Conservation (phyloP, 2,329 filamentous ascomycete genomes). For the Arthrobotrys conoides region DNA sequence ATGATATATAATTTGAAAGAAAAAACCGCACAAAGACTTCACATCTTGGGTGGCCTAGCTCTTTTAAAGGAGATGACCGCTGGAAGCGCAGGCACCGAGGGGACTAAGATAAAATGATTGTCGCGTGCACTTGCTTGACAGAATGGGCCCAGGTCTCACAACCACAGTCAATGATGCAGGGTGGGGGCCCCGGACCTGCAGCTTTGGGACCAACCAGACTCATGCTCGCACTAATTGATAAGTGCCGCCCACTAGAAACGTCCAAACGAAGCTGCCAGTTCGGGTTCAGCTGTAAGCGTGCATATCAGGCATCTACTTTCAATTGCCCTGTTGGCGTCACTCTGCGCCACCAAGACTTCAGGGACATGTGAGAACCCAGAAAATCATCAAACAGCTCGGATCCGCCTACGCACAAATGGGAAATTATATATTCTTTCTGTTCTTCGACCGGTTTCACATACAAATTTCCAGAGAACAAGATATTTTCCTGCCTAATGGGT, state of each 20-base stretch:
- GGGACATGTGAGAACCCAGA: constrained; percentile 52
- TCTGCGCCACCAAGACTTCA: constrained; percentile 51
- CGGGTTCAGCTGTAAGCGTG: constrained; percentile 52
- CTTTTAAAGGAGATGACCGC: constrained; percentile 25
- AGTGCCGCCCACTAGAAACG: constrained; percentile 52
- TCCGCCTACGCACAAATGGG: constrained; percentile 29
- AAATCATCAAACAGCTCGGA: constrained; percentile 40
- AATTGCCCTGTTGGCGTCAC: constrained; percentile 51
- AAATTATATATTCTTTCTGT: constrained; percentile 18
- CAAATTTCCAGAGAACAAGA: neutral
- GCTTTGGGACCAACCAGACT: constrained; percentile 58
- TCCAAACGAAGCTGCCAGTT: constrained; percentile 59
- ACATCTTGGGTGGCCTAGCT: constrained; percentile 18
- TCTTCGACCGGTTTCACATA: constrained; percentile 31
- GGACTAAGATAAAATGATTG: constrained; percentile 59
- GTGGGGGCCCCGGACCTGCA: constrained; percentile 58
- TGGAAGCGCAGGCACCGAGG: constrained; percentile 20
- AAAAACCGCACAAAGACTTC: constrained; percentile 14
- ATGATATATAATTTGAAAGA: constrained; percentile 32
- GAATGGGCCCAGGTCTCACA: constrained; percentile 37
- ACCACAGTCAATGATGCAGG: constrained; percentile 39
- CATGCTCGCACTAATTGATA: constrained; percentile 45
- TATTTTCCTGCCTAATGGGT: constrained; percentile 42
- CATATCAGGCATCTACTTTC: constrained; percentile 60
- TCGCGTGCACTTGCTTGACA: constrained; percentile 54